A percentile compares a stretch with the other conserved stretches of the same genome.
These are phyloP conservation scores for Musa beccarii DNA, from an alignment of 176 grass and related monocot species.

Conservation along the genomic window DNA sequence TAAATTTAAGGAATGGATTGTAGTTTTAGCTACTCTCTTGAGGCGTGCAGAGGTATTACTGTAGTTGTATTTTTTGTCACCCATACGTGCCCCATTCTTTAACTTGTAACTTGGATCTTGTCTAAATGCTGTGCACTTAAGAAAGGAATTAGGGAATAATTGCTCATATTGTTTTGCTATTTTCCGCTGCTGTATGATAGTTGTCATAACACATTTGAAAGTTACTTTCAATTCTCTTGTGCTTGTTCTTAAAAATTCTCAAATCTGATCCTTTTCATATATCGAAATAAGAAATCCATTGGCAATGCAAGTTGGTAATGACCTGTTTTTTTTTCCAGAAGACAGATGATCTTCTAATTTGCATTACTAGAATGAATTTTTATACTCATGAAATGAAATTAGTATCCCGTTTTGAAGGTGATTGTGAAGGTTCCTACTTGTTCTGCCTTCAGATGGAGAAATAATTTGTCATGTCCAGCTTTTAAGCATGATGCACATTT, in stretches of 20 bases:
- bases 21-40: conserved; percentile 89
- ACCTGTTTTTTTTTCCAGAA: not conserved
- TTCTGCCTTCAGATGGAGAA: not conserved
- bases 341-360: no score
- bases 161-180: not conserved
- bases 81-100: conserved; percentile 7
- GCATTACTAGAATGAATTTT: not conserved
- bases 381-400: not conserved
- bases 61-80: conserved; percentile 8
- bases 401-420: not conserved
- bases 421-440: not conserved
- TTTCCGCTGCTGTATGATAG: not conserved
- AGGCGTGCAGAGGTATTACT: conserved; percentile 68
- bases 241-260: not conserved
- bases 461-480: no score
- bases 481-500: no score
- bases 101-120: not conserved
- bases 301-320: not conserved
- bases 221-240: not conserved
- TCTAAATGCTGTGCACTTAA: no score
- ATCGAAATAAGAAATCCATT: not conserved
- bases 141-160: not conserved
- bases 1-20: conserved; percentile 99
- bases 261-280: not conserved
- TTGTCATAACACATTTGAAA: not conserved